Evolutionary conservation across 2,329 filamentous ascomycete species (phyloP), one percentile per base, ranked within the genome.

Genomic region (Fusarium sp.): DNA sequence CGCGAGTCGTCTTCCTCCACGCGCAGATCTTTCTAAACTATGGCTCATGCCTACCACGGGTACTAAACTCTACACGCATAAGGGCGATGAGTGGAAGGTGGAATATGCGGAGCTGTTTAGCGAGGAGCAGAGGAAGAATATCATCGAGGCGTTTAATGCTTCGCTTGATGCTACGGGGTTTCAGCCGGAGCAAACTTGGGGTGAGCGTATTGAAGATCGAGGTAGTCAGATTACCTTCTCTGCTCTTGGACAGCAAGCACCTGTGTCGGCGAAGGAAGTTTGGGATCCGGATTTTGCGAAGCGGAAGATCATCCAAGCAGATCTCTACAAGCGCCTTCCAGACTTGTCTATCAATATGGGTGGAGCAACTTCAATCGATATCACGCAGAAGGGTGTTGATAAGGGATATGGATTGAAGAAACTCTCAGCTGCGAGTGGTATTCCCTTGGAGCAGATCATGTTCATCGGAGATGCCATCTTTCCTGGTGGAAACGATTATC

Each of bases 211-310:
- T 6, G 59, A 63, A 26, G 59, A 63, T 21, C 35, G 59, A 8
- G 59, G 59, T 8, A 63, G 59, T 11, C 59, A 63, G 13, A 63
- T 63, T 8, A 63, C 59, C 1, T 63, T 63, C 3, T 63, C 59
- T 11, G 59, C 59, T 3, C 59, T 63, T n/a, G 59, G 59, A 0
- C 59, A 63, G 3, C 59, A 63, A 31, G 59, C 59, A 2, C 59
- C 57, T 1, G 57, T 61, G 0, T 63, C 59, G 2, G 59, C 59
- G 1, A 63, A 63, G 9, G 59, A 63, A 16, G 29, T 63, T 5
- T 63, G 57, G 59, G 59, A 63, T 18, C 59, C 59, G 13, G 35
- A 63, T 24, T 63, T 63, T 37, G 59, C 58, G 13, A 63, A 63
- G 28, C 47, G 59, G 23, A 63, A 63, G 28, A 26, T 63, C 2